These are phyloP conservation scores for Penicillium ochrochloron DNA, from an alignment of 495 filamentous ascomycete genomes.

Conservation along the genomic window DNA sequence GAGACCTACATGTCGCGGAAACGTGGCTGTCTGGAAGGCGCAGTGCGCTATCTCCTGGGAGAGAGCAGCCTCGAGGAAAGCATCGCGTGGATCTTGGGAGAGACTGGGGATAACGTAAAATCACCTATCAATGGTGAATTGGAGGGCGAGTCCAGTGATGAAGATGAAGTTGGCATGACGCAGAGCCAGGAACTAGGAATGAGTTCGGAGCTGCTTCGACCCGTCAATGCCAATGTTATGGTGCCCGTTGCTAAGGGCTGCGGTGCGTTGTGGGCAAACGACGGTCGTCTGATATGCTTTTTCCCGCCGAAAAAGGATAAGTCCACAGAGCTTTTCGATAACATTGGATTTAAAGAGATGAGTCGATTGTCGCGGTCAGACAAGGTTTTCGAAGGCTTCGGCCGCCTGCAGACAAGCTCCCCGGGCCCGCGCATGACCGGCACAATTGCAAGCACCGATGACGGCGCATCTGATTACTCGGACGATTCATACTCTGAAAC, in stretches of 20 bases:
- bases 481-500: slow-evolving; percentile 70
- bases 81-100: slow-evolving; percentile 65
- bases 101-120: slow-evolving; percentile 51
- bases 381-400: slow-evolving; percentile 85
- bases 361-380: slow-evolving; percentile 64
- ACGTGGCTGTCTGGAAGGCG: slow-evolving; percentile 80
- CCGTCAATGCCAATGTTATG: slow-evolving; percentile 72
- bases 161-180: slow-evolving; percentile 71
- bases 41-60: slow-evolving; percentile 81
- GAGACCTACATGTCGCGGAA: slow-evolving; percentile 68
- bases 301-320: slow-evolving; percentile 83
- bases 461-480: slow-evolving; percentile 60
- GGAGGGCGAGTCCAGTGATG: slow-evolving; percentile 81
- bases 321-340: slow-evolving; percentile 64
- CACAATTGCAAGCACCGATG: slow-evolving; percentile 53
- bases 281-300: slow-evolving; percentile 83
- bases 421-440: slow-evolving; percentile 54
- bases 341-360: slow-evolving; percentile 62
- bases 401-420: slow-evolving; percentile 68
- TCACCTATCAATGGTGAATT: slow-evolving; percentile 59
- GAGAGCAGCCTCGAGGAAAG: slow-evolving; percentile 79
- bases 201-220: slow-evolving; percentile 56
- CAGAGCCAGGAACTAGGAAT: slow-evolving; percentile 57
- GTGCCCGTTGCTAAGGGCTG: slow-evolving; percentile 76
- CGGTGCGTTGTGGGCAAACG: slow-evolving; percentile 75